phyloP scores from a whole-genome alignment of 2,329 filamentous ascomycete genomes.

The Curvularia verruculosa region DNA sequence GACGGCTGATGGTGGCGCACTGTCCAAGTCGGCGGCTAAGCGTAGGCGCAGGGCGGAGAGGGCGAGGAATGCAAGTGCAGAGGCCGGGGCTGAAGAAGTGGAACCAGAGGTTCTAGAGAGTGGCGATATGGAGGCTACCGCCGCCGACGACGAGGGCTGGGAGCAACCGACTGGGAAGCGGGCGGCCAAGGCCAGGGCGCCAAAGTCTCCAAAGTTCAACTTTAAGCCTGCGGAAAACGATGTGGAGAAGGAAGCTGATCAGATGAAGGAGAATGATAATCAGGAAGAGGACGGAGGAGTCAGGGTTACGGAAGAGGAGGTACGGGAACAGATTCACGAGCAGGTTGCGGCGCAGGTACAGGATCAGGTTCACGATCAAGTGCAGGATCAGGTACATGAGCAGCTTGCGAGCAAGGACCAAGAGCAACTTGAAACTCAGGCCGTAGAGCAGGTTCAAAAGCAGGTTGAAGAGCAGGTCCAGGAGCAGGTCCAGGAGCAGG shows the following conservation, averaged over 20 bases:
- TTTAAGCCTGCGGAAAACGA: slow-evolving; percentile 17
- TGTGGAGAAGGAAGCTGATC: background rate
- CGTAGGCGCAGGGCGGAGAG: slow-evolving; percentile 9
- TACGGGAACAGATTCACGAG: slow-evolving; percentile 14
- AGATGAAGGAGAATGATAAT: slow-evolving; percentile 6
- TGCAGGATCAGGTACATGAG: slow-evolving; percentile 7
- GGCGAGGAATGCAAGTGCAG: background rate
- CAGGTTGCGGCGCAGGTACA: slow-evolving; percentile 3
- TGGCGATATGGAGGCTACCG: slow-evolving; percentile 6
- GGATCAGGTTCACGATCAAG: slow-evolving; percentile 20
- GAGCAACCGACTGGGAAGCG: slow-evolving; percentile 19
- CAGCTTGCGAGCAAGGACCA: slow-evolving; percentile 17
- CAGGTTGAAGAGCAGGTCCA: slow-evolving; percentile 12
- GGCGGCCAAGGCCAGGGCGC: slow-evolving; percentile 16
- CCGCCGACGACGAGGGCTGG: slow-evolving; percentile 20
- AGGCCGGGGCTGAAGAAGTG: slow-evolving; percentile 4
- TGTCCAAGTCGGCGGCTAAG: slow-evolving; percentile 17
- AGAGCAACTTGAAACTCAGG: slow-evolving; percentile 15
- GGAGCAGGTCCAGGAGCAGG: slow-evolving; percentile 12
- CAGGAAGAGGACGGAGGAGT: slow-evolving; percentile 16
- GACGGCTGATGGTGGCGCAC: slow-evolving; percentile 32
- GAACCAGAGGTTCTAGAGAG: background rate
- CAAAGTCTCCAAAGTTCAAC: slow-evolving; percentile 17
- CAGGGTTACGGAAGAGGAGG: slow-evolving; percentile 10
- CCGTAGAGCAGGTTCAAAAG: background rate